These are phyloP conservation scores for Oryza coarctata DNA, from an alignment of 176 grass and related monocot species.

Conservation along the genomic window DNA sequence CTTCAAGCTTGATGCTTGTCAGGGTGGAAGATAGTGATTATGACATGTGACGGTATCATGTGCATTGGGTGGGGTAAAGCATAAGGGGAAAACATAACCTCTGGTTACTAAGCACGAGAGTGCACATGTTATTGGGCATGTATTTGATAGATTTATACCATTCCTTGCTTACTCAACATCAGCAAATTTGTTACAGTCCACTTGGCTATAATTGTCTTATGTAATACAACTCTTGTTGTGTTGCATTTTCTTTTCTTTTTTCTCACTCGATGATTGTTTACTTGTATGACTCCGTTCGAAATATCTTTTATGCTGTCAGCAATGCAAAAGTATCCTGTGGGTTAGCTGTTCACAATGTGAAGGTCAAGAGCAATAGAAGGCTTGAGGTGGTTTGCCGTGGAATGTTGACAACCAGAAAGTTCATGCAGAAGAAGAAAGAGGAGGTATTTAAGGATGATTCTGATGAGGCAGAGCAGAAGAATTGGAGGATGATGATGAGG, in stretches of 20 bases:
- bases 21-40: neutral
- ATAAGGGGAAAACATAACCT: neutral
- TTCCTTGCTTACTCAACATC: neutral
- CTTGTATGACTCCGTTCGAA: slow-evolving; percentile 17
- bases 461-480: slow-evolving; percentile 74
- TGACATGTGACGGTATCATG: neutral
- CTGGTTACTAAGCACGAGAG: neutral
- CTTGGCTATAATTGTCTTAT: neutral
- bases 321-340: slow-evolving; percentile 48
- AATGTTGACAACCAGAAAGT: slow-evolving; percentile 81
- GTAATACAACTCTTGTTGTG: neutral
- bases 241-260: neutral
- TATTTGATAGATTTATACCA: slow-evolving; percentile 1
- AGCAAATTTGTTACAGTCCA: neutral
- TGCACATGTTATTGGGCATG: neutral
- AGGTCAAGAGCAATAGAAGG: slow-evolving; percentile 32
- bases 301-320: slow-evolving; percentile 44
- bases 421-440: slow-evolving; percentile 75
- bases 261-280: neutral
- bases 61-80: neutral
- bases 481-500: slow-evolving; percentile 83
- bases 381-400: slow-evolving; percentile 61
- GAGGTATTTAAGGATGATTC: slow-evolving; percentile 68
- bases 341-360: slow-evolving; percentile 43
- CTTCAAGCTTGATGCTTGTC: neutral